Evolutionary conservation across 2,329 filamentous ascomycete genomes (phyloP).

Genomic region (Exophiala spinifera): DNA sequence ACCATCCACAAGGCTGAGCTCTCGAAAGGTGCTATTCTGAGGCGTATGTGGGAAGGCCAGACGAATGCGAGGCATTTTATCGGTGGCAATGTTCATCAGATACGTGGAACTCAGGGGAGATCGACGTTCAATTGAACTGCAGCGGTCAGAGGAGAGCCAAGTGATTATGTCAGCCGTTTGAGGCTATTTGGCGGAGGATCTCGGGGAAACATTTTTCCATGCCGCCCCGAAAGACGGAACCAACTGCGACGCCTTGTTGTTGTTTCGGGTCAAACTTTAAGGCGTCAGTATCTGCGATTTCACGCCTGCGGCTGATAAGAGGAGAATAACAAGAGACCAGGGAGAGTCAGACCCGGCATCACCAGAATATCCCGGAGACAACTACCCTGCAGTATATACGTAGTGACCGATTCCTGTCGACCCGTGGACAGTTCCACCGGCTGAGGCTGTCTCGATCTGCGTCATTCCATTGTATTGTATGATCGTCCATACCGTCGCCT

Average conservation of each 20-base stretch:
- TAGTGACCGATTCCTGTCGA: not conserved
- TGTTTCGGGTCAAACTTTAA: not conserved
- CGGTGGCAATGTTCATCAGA: no score
- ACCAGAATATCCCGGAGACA: no score
- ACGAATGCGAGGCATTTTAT: no score
- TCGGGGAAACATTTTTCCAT: not conserved
- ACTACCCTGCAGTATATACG: no score
- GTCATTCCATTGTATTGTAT: not conserved
- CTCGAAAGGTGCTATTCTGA: no score
- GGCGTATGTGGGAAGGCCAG: no score
- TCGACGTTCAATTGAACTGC: no score
- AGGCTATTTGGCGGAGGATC: no score
- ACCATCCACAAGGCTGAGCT: no score
- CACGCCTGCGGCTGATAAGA: not conserved
- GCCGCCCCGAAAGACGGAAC: not conserved
- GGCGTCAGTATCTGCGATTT: not conserved
- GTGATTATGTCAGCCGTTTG: not conserved
- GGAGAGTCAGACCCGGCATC: no score
- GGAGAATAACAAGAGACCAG: not conserved
- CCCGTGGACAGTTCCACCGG: not conserved
- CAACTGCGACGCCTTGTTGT: no score
- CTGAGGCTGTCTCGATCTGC: not conserved
- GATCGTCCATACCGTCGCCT: not conserved
- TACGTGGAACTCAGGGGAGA: no score
- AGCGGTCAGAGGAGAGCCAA: not conserved